A percentile compares a stretch with the other conserved stretches of the same genome.
These are phyloP conservation scores for Salix caprea DNA, from an alignment of 345 rosid genomes.

Conservation along the genomic window DNA sequence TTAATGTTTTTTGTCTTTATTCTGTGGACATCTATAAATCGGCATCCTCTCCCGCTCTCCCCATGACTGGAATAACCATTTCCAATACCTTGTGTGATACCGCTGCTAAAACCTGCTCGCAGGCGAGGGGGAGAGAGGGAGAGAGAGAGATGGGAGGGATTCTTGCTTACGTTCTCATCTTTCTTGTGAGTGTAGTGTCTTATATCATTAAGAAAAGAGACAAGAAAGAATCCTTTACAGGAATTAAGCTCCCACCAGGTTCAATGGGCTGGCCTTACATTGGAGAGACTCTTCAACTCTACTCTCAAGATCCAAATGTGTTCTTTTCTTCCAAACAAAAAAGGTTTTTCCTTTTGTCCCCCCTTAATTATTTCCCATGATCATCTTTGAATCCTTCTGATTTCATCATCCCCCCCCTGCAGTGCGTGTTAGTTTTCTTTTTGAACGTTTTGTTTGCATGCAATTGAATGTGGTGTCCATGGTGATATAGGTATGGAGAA, in stretches of 20 bases:
- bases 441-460: neutral
- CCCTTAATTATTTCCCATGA: neutral
- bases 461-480: constrained; percentile 3
- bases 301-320: constrained; percentile 59
- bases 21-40: constrained; percentile 18
- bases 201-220: constrained; percentile 13
- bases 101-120: neutral
- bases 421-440: neutral
- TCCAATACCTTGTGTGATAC: neutral
- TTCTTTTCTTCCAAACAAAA: constrained; percentile 55
- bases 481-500: constrained; percentile 60
- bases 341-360: constrained; percentile 28
- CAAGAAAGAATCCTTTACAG: constrained; percentile 13
- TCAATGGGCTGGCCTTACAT: constrained; percentile 73
- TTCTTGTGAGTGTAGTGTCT: constrained; percentile 16
- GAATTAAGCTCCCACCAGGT: constrained; percentile 57
- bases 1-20: neutral
- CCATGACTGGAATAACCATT: constrained; percentile 7
- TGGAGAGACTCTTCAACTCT: constrained; percentile 68
- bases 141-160: constrained; percentile 20
- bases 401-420: too few relatives aligned
- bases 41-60: neutral
- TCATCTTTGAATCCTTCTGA: neutral
- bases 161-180: constrained; percentile 23
- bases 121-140: neutral